A percentile compares a stretch with the other conserved stretches of the same genome.
Conservation (phyloP, 208 protist genomes). For the Trypanosomatidae sp. region DNA sequence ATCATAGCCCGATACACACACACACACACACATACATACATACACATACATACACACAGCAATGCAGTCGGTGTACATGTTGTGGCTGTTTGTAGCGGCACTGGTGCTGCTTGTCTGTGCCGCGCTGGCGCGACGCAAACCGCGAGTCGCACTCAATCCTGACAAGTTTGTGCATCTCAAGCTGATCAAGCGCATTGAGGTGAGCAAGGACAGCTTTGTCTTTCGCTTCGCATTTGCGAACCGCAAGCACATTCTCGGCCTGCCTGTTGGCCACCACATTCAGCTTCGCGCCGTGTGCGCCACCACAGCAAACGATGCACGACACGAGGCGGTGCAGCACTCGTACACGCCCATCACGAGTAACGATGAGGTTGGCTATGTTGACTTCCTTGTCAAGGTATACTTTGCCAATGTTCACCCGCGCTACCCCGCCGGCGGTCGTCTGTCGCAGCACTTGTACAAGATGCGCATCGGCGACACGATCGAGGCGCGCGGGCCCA, state of each 20-base stretch:
- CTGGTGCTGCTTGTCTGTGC: too few species aligned
- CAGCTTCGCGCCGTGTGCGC: slow-evolving; percentile 24
- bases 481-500: slow-evolving; percentile 82
- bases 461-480: slow-evolving; percentile 59
- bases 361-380: slow-evolving; percentile 80
- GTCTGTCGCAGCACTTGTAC: slow-evolving; percentile 84
- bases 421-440: slow-evolving; percentile 78
- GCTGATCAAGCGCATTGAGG: slow-evolving; percentile 31
- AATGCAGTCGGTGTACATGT: too few species aligned
- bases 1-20: too few species aligned
- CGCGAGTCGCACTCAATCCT: slow-evolving; percentile 29
- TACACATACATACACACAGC: too few species aligned
- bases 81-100: too few species aligned
- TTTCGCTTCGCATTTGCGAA: slow-evolving; percentile 70
- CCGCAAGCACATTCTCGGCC: slow-evolving; percentile 32
- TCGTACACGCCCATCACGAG: slow-evolving; percentile 87
- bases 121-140: slow-evolving; percentile 1
- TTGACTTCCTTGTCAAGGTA: slow-evolving; percentile 90
- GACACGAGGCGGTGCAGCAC: slow-evolving; percentile 55
- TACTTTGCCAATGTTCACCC: slow-evolving; percentile 77
- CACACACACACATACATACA: too few species aligned
- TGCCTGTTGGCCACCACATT: slow-evolving; percentile 79
- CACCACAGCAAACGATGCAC: slow-evolving; percentile 7
- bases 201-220: slow-evolving; percentile 59
- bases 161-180: slow-evolving; percentile 35